Percentiles rank a stretch among this genome's conserved stretches.
These are phyloP conservation scores for Colletotrichum echinochloae DNA, from an alignment of 2,329 filamentous ascomycete species.

Conservation along the genomic window DNA sequence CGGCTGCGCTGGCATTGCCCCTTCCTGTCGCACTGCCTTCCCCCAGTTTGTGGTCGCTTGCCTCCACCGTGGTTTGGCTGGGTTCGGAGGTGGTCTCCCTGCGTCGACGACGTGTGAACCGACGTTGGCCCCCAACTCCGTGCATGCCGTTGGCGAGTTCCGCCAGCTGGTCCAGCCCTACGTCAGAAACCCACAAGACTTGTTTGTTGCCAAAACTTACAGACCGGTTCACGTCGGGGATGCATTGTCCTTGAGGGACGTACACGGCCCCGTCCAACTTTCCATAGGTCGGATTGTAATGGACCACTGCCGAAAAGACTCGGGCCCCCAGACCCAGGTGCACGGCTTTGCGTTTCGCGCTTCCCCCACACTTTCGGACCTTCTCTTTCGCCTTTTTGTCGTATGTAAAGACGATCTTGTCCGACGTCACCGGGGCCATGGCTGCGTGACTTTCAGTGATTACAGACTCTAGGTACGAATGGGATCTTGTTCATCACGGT, in stretches of 20 bases:
- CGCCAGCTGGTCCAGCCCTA: background rate
- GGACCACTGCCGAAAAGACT: conserved; percentile 16
- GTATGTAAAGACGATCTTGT: background rate
- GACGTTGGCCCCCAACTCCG: background rate
- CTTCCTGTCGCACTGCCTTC: background rate
- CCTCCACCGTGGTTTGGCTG: background rate
- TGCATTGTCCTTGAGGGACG: conserved; percentile 5
- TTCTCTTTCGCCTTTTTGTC: conserved; percentile 25
- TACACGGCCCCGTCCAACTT: conserved; percentile 14
- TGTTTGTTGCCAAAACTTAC: background rate
- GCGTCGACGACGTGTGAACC: conserved; percentile 2
- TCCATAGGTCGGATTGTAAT: conserved; percentile 13
- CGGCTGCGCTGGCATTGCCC: background rate
- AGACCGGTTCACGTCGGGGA: conserved; percentile 14
- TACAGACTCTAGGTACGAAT: background rate
- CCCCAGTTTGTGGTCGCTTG: background rate
- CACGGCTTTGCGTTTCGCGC: conserved; percentile 4
- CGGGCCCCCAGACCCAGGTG: background rate
- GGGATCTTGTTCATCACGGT: background rate
- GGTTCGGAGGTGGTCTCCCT: background rate
- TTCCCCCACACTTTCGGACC: conserved; percentile 5
- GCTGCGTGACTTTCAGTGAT: background rate
- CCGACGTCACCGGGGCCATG: background rate
- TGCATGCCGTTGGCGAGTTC: conserved; percentile 12
- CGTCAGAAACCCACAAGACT: background rate